Conservation (phyloP, 441 rosid species). For the Bocquillonia castaneifolia region DNA sequence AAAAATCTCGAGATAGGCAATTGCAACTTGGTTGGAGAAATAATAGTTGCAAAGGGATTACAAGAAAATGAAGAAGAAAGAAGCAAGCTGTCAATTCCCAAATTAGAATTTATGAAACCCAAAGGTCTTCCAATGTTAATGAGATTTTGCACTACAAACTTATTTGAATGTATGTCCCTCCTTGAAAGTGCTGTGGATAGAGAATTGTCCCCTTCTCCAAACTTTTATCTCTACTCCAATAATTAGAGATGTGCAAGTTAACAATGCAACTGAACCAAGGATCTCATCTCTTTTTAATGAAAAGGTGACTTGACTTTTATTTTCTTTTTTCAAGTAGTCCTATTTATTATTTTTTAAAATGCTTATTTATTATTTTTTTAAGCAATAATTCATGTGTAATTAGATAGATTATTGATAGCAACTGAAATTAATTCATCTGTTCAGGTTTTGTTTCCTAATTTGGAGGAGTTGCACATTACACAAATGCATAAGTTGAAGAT, state of each 20-base stretch:
- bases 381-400: too few species aligned
- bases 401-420: too few species aligned
- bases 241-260: background rate
- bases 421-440: too few species aligned
- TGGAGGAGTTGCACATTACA: background rate
- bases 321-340: background rate
- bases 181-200: background rate
- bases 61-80: background rate
- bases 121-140: constrained; percentile 15
- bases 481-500: constrained; percentile 10
- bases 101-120: background rate
- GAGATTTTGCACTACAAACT: constrained; percentile 14
- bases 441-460: constrained; percentile 20
- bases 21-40: background rate
- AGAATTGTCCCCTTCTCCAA: background rate
- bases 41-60: background rate
- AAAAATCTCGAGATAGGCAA: background rate
- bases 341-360: too few species aligned
- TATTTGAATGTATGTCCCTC: constrained; percentile 8
- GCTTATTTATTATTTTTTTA: too few species aligned
- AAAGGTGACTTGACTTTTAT: background rate
- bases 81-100: background rate
- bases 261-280: background rate
- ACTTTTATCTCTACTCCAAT: background rate
- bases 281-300: background rate